Evolutionary conservation across 805 yeast genomes (phyloP), one percentile per base, ranked within the genome.

Genomic region (Ogataea kodamae): DNA sequence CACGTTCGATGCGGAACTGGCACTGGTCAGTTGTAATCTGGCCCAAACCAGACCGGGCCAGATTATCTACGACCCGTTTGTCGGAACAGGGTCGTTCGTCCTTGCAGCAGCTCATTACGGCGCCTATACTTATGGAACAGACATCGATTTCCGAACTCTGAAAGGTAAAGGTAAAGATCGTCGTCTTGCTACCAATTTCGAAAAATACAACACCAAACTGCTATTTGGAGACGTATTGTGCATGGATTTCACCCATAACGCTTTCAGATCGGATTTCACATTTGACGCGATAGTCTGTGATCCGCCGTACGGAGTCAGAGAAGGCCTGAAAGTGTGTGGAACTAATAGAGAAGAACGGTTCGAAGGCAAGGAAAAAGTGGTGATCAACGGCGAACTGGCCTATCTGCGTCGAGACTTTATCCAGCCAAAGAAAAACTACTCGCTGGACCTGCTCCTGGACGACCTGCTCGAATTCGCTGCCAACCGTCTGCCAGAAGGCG

Each of bases 301-400:
- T 60, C 98, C 98, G 2, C 98, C 98, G 0, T 92, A 92, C 57
- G 98, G 98, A 9, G 94, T 92, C 3, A 70, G 98, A 48, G 98
- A 92, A 58, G 95, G 97, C 3, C 72, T 92, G 34, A 88, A 87
- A 55, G 96, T 88, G 1, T 76, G 95, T 35, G 98, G 98, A 4
- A 83, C 94, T 4, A 77, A 72, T 43, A 60, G 72, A 41, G 50
- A 49, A 18, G 78, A 70, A 35, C 76, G 72, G 49, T 81, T 81
- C 25, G 72, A 63, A 7, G 95, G 90, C 0, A 75, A 85, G 48
- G 95, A 86, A 52, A 62, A 73, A 25, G 65, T 81, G 3, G 68
- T 78, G n/a, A 84, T 86, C 16, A 80, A 83, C 42, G 95, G 96
- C 5, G 76, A 76, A 48, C 73, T 74, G 47, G 94, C 96, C 1